These are phyloP conservation scores for Cyclotella atomus DNA, from an alignment of 108 stramenopile species.

Conservation along the genomic window DNA sequence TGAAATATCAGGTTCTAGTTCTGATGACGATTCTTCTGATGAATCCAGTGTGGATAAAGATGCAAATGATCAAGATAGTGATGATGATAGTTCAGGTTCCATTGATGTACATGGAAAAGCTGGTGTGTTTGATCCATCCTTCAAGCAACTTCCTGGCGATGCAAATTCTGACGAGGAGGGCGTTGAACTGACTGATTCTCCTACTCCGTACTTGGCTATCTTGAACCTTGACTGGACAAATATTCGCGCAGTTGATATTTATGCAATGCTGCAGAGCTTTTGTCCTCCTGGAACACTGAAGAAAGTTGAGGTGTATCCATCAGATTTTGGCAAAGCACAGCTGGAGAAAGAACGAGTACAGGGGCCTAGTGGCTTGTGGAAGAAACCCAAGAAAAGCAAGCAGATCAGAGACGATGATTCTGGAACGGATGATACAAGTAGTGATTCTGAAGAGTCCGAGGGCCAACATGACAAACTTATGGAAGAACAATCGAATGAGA, in stretches of 20 bases:
- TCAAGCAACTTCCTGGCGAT: slow-evolving; percentile 35
- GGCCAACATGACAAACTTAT: slow-evolving; percentile 2
- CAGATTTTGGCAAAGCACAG: slow-evolving; percentile 88
- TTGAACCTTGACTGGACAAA: slow-evolving; percentile 93
- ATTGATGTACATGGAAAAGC: slow-evolving; percentile 69
- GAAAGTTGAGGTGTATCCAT: slow-evolving; percentile 83
- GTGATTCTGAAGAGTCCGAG: slow-evolving; percentile 7
- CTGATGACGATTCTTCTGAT: slow-evolving; percentile 49
- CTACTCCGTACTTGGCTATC: slow-evolving; percentile 78
- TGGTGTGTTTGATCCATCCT: slow-evolving; percentile 77
- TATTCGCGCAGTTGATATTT: slow-evolving; percentile 90
- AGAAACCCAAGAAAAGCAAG: slow-evolving; percentile 46
- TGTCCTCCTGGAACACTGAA: slow-evolving; percentile 75
- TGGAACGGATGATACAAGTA: slow-evolving; percentile 21
- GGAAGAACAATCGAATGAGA: slow-evolving; percentile 15
- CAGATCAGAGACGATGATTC: slow-evolving; percentile 28
- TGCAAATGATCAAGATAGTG: slow-evolving; percentile 51
- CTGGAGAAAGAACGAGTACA: slow-evolving; percentile 84
- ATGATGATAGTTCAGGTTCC: slow-evolving; percentile 32
- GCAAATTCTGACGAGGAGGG: slow-evolving; percentile 55
- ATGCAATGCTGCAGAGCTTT: slow-evolving; percentile 88
- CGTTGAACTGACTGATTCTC: slow-evolving; percentile 60
- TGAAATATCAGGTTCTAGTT: slow-evolving; percentile 77
- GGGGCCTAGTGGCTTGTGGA: slow-evolving; percentile 87
- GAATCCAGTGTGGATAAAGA: slow-evolving; percentile 45